Conservation (phyloP, 495 filamentous ascomycete genomes). For the Penicillium taxi region DNA sequence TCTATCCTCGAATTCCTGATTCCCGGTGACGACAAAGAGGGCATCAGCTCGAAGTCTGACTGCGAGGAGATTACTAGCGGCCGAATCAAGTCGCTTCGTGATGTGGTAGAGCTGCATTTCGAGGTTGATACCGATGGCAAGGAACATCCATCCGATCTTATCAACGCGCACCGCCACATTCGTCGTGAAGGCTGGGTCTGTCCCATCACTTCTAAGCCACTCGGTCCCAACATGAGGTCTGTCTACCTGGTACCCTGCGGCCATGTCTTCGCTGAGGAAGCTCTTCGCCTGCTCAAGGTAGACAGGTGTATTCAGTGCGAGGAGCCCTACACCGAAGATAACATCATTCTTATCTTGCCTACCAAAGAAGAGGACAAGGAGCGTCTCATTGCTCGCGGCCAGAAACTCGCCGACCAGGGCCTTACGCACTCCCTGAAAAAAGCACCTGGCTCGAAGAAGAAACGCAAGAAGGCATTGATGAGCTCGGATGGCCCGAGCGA, state of each 20-base stretch:
- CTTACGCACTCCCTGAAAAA: conserved; percentile 89
- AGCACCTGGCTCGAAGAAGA: conserved; percentile 59
- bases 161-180: conserved; percentile 24
- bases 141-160: conserved; percentile 20
- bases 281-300: conserved; percentile 67
- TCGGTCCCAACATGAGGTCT: conserved; percentile 70
- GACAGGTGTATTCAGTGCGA: conserved; percentile 60
- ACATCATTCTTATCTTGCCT: conserved; percentile 77
- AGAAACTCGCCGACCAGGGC: conserved; percentile 57
- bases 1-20: conserved; percentile 76
- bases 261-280: conserved; percentile 83
- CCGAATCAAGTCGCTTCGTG: conserved; percentile 70
- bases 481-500: conserved; percentile 4
- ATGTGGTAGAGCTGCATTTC: conserved; percentile 86
- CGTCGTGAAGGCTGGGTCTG: conserved; percentile 64
- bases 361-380: conserved; percentile 62
- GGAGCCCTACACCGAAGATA: conserved; percentile 61
- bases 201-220: conserved; percentile 76
- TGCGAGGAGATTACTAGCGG: conserved; percentile 60
- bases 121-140: conserved; percentile 44
- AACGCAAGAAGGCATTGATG: conserved; percentile 49
- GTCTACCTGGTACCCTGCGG: conserved; percentile 94
- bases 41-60: conserved; percentile 46
- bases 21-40: conserved; percentile 48
- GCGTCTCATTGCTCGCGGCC: conserved; percentile 53